Conservation (phyloP, 164 flowering plant species). For the Piper longum region DNA sequence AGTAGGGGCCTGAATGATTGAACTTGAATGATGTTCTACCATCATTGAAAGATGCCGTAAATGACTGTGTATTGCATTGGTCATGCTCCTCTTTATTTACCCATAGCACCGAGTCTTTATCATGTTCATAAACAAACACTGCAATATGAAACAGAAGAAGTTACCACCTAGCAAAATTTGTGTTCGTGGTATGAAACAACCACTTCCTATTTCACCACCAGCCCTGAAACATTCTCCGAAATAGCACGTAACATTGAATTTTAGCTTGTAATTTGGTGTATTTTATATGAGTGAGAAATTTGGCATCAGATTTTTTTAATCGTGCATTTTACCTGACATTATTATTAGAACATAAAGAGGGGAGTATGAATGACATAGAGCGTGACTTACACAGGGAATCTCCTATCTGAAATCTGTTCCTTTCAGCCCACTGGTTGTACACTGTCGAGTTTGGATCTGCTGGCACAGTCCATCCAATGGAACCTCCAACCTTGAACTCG, state of each 20-base stretch:
- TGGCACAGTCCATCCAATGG: slow-evolving; percentile 39
- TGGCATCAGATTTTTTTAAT: no score
- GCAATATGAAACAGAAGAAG: no score
- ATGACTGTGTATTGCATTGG: slow-evolving; percentile 44
- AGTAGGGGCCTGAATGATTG: slow-evolving; percentile 53
- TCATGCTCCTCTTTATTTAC: slow-evolving; percentile 41
- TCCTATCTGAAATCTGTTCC: slow-evolving; percentile 45
- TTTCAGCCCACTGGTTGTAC: slow-evolving; percentile 75
- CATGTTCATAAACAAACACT: slow-evolving; percentile 46
- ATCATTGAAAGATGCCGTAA: slow-evolving; percentile 29
- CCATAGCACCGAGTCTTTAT: slow-evolving; percentile 55
- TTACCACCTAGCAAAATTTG: neutral
- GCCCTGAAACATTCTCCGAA: no score
- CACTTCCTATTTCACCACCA: no score
- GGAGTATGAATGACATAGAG: neutral
- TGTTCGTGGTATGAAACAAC: no score
- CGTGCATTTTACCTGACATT: no score
- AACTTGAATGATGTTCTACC: slow-evolving; percentile 55
- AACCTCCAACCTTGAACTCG: slow-evolving; percentile 50
- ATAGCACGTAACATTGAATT: no score
- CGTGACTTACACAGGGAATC: slow-evolving; percentile 61
- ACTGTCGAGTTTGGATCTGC: slow-evolving; percentile 13
- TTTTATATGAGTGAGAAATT: no score
- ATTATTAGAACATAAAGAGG: no score
- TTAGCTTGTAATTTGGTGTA: no score